Base-by-base conservation (phyloP, 2,329 filamentous ascomycete species). In the Harringtonia lauricola region DNA sequence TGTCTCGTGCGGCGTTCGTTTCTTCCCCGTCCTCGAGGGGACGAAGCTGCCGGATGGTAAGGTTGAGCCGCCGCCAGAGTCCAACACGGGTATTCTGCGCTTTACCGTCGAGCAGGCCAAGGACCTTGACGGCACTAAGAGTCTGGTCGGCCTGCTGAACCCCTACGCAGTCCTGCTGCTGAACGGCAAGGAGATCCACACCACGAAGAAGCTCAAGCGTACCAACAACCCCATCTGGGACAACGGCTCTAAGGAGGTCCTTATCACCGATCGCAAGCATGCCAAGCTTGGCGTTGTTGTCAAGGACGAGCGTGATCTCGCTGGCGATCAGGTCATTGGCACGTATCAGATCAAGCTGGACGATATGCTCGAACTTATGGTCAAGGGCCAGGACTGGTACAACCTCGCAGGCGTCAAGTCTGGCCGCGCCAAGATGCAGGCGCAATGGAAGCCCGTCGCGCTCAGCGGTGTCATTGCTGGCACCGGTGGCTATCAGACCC, bases 201-300 rank as follows among this genome's bases (percentile, higher is more conserved):
- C 79, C 45, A 94, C 89, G 42, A 86, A 88, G 65, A 94, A 89
- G 63, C 74, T 95, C 55, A 98, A 96, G 74, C 83, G 90, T 48
- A 96, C 88, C 47, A 98, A 98, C 66, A 92, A 95, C 55, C 92
- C 92, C 8, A 89, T 98, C 55, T 98, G 89, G 82, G 83, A 90
- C 43, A 83, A 96, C 58, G 86, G 86, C 8, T 84, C 81, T 53
- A 95, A 95, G 65, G 92, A 98, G 58, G 79, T 98, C 53, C 78
- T 98, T 48, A 90, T 98, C 58, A 95, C 89, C 1, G 89, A 98
- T 59, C 82, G 86, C 49, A 94, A 88, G 67, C 81, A 79, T 58
- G 89, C 92, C 45, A 92, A 87, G 59, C 72, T 98, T 42, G 94
- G 90, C 44, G 68, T 98, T 44, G 85, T 90, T 15, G 80, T 98